A percentile compares a stretch with the other conserved stretches of the same genome.
Evolutionary conservation across 1,284 basidiomycete genomes (phyloP).

Genomic region (Sphagnurus paluster): DNA sequence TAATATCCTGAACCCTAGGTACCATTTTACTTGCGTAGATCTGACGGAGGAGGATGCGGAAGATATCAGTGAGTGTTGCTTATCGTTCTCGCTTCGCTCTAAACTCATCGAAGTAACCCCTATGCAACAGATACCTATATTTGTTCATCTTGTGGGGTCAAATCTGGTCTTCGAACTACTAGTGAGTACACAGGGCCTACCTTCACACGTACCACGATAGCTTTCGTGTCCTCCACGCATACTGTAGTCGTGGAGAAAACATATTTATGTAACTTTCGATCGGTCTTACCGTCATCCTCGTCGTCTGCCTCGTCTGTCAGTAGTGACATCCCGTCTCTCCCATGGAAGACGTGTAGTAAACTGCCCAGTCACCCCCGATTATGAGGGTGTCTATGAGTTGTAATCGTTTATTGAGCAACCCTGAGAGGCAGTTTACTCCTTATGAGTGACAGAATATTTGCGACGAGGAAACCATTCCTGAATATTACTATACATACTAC

Average conservation of each 20-base stretch:
- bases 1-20: conserved; percentile 10
- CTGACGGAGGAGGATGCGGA: conserved; percentile 19
- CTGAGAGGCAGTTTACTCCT: conserved; percentile 23
- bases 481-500: conserved; percentile 8
- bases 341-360: conserved; percentile 21
- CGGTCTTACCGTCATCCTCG: conserved; percentile 18
- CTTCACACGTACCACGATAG: conserved; percentile 32
- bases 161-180: conserved; percentile 65
- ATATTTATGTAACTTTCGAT: conserved; percentile 33
- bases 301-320: conserved; percentile 20
- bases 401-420: conserved; percentile 23
- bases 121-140: conserved; percentile 59
- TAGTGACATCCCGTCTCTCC: conserved; percentile 19
- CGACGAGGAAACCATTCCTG: conserved; percentile 14
- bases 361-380: conserved; percentile 19
- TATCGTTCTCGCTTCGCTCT: not conserved
- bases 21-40: conserved; percentile 18
- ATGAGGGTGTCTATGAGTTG: conserved; percentile 23
- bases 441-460: conserved; percentile 18
- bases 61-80: conserved; percentile 17
- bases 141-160: conserved; percentile 65
- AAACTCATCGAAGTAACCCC: not conserved
- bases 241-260: conserved; percentile 30
- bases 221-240: conserved; percentile 35
- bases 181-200: conserved; percentile 64